phyloP scores from a whole-genome alignment of 768 basidiomycete genomes.

The Suillus subaureus region DNA sequence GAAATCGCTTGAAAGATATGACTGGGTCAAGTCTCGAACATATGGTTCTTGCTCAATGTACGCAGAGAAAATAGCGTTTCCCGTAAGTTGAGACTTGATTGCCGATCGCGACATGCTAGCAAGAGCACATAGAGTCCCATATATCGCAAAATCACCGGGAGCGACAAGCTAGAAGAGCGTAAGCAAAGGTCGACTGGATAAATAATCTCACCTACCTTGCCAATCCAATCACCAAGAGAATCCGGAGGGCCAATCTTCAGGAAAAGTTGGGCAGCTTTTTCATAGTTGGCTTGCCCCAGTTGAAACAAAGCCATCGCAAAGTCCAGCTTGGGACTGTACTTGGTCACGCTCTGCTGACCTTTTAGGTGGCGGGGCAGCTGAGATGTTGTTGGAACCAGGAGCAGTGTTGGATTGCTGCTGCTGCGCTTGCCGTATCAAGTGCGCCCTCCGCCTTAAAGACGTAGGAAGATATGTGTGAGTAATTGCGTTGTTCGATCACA shows the following conservation, averaged over 20 bases:
- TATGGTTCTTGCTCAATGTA: conserved; percentile 90
- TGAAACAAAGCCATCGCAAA: conserved; percentile 79
- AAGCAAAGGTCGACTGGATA: neutral
- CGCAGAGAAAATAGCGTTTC: conserved; percentile 67
- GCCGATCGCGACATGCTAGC: conserved; percentile 71
- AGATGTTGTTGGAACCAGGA: conserved; percentile 18
- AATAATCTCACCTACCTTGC: conserved; percentile 49
- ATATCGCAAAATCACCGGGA: conserved; percentile 84
- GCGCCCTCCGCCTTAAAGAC: conserved; percentile 96
- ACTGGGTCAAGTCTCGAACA: conserved; percentile 80
- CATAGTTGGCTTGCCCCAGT: conserved; percentile 71
- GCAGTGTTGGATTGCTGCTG: conserved; percentile 38
- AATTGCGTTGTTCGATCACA: conserved; percentile 84
- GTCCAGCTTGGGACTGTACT: conserved; percentile 77
- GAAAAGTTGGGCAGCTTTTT: conserved; percentile 78
- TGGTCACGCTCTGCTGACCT: conserved; percentile 62
- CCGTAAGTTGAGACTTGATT: conserved; percentile 69
- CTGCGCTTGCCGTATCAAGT: conserved; percentile 60
- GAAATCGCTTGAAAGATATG: conserved; percentile 88
- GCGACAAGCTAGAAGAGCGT: conserved; percentile 61
- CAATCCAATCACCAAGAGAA: conserved; percentile 77
- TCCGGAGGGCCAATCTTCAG: conserved; percentile 65
- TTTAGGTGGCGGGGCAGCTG: conserved; percentile 34
- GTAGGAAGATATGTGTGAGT: conserved; percentile 87
- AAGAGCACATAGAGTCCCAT: conserved; percentile 82